Percentiles rank a stretch among this genome's conserved stretches.
phyloP scores from a whole-genome alignment of 805 yeast species.

The Candida taoyuanica region DNA sequence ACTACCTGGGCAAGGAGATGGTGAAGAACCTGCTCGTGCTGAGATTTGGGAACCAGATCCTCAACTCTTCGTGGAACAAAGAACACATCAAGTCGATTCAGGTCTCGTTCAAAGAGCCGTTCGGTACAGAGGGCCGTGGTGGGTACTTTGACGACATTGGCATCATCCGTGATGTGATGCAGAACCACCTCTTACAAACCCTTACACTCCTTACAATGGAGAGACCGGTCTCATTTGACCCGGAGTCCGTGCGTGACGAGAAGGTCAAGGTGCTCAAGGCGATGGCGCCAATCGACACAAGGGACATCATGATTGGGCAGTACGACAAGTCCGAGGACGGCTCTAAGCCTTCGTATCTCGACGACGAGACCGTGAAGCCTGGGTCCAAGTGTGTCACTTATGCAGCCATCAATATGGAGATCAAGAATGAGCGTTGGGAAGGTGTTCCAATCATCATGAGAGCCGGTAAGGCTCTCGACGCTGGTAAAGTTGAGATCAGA shows the following conservation, averaged over 20 bases:
- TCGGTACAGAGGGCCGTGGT: conserved; percentile 98
- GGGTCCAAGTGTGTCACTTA: conserved; percentile 87
- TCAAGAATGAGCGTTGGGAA: conserved; percentile 94
- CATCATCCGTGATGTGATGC: conserved; percentile 96
- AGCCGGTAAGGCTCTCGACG: conserved; percentile 97
- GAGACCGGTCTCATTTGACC: conserved; percentile 84
- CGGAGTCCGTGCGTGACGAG: conserved; percentile 94
- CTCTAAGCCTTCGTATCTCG: conserved; percentile 81
- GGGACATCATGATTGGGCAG: conserved; percentile 82
- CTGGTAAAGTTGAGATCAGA: conserved; percentile 91
- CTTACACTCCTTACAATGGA: conserved; percentile 92
- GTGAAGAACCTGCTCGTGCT: conserved; percentile 87
- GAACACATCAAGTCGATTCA: conserved; percentile 76
- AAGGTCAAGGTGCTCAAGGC: conserved; percentile 90
- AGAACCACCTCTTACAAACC: conserved; percentile 92
- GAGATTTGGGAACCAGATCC: conserved; percentile 86
- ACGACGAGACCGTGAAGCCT: conserved; percentile 82
- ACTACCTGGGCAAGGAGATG: conserved; percentile 96
- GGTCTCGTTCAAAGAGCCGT: conserved; percentile 94
- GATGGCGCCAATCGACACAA: conserved; percentile 57
- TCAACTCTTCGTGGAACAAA: conserved; percentile 86
- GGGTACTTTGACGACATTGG: conserved; percentile 96
- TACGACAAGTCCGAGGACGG: conserved; percentile 84
- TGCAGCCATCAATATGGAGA: conserved; percentile 77
- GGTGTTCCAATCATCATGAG: conserved; percentile 95